Conservation (phyloP, 2,329 filamentous ascomycete species). For the Epichloe festucae region DNA sequence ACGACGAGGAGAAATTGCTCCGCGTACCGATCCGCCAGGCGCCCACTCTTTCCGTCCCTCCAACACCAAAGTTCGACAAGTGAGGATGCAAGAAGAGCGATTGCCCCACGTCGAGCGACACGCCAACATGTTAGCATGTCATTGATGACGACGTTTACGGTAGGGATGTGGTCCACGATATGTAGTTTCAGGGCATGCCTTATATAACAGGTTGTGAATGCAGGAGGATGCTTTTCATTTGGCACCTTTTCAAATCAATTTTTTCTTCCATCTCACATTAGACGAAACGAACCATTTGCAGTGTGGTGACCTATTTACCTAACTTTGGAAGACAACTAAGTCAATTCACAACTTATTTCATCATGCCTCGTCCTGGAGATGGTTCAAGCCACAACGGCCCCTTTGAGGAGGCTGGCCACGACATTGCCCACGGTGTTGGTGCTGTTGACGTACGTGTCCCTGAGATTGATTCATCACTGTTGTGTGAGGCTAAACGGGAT, state of each 20-base stretch:
- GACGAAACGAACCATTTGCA: too few relatives aligned
- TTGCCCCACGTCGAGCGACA: not conserved
- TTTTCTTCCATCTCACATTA: too few relatives aligned
- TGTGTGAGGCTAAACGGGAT: not conserved
- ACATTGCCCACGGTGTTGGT: constrained; percentile 33
- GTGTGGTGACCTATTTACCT: too few relatives aligned
- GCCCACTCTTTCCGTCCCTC: not conserved
- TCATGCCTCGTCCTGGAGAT: constrained; percentile 38
- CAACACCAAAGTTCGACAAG: not conserved
- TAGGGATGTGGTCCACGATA: too few relatives aligned
- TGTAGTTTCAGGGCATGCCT: too few relatives aligned
- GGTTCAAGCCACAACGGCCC: constrained; percentile 34
- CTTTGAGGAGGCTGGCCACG: constrained; percentile 24
- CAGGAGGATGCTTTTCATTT: too few relatives aligned
- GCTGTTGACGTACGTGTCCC: constrained; percentile 20
- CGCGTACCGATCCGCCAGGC: not conserved
- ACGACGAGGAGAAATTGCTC: not conserved
- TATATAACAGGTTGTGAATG: too few relatives aligned
- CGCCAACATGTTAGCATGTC: not conserved
- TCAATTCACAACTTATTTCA: constrained; percentile 9
- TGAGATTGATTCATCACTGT: too few relatives aligned
- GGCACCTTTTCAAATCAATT: too few relatives aligned
- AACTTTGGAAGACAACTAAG: too few relatives aligned
- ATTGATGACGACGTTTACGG: constrained; percentile 4
- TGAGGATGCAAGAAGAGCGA: not conserved